Evolutionary conservation across 2,329 filamentous ascomycete genomes (phyloP).

Genomic region (Onygenales sp.): DNA sequence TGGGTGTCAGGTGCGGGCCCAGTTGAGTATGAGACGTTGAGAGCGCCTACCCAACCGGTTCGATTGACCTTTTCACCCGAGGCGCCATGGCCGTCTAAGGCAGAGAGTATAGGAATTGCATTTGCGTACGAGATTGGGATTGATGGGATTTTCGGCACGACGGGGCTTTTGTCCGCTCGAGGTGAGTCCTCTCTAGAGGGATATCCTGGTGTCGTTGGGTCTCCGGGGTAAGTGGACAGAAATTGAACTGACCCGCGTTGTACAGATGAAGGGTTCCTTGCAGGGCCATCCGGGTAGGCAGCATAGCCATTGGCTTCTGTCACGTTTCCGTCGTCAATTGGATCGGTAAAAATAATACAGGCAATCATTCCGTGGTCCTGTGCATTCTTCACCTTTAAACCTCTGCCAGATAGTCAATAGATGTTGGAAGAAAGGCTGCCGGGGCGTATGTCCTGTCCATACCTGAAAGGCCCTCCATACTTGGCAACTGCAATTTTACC

Average conservation of each 20-base stretch:
- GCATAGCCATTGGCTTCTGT: slow-evolving; percentile 38
- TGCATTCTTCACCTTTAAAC: slow-evolving; percentile 41
- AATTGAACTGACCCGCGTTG: slow-evolving; percentile 38
- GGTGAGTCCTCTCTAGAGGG: slow-evolving; percentile 20
- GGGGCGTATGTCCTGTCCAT: not conserved
- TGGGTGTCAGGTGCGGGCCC: slow-evolving; percentile 19
- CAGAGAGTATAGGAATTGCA: slow-evolving; percentile 21
- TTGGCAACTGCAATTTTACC: slow-evolving; percentile 41
- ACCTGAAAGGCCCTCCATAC: slow-evolving; percentile 34
- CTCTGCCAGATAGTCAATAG: slow-evolving; percentile 15
- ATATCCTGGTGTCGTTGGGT: slow-evolving; percentile 23
- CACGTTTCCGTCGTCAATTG: slow-evolving; percentile 38
- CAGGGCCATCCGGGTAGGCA: slow-evolving; percentile 35
- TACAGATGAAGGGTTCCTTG: slow-evolving; percentile 36
- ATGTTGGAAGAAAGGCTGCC: not conserved
- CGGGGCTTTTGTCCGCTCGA: slow-evolving; percentile 17
- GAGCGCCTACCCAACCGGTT: slow-evolving; percentile 22
- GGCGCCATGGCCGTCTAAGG: slow-evolving; percentile 25
- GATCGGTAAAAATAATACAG: slow-evolving; percentile 37
- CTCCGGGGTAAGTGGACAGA: slow-evolving; percentile 17
- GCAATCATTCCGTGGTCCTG: slow-evolving; percentile 37
- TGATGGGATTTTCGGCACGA: slow-evolving; percentile 25
- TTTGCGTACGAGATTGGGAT: slow-evolving; percentile 22
- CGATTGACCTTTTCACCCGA: slow-evolving; percentile 22
- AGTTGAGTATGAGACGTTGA: slow-evolving; percentile 24